Evolutionary conservation across 768 basidiomycete genomes (phyloP).

Genomic region (Naematelia encephala): DNA sequence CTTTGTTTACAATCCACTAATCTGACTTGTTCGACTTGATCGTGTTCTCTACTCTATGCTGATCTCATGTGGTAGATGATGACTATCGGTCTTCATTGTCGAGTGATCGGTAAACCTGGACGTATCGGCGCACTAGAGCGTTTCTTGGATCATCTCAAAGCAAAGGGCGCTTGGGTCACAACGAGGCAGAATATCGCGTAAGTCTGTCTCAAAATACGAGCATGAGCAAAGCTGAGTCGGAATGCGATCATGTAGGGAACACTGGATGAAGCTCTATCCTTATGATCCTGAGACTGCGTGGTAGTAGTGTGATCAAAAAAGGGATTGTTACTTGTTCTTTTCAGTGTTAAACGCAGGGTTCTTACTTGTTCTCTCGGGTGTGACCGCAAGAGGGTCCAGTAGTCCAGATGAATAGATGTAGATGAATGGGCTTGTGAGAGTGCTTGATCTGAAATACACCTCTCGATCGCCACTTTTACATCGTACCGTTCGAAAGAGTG

Average conservation of each 20-base stretch:
- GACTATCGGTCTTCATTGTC: conserved; percentile 1
- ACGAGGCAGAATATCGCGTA: conserved; percentile 4
- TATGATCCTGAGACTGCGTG: neutral
- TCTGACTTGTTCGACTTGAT: neutral
- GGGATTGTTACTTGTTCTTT: neutral
- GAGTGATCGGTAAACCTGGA: neutral
- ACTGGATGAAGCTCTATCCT: neutral
- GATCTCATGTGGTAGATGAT: neutral
- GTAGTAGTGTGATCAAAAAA: neutral
- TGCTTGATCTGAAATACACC: no score
- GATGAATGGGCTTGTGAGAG: no score
- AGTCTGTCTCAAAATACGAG: no score
- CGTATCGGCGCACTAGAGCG: conserved; percentile 1
- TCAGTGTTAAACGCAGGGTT: no score
- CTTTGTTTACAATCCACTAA: neutral
- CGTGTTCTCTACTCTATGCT: no score
- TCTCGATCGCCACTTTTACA: no score
- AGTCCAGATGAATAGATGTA: no score
- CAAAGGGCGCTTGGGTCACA: neutral
- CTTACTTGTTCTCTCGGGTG: no score
- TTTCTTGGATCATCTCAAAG: conserved; percentile 1
- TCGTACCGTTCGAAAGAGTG: no score
- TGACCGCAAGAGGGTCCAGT: no score
- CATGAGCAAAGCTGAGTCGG: no score
- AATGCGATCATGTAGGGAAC: neutral